Percentiles rank a stretch among this genome's conserved stretches.
These are phyloP conservation scores for Coemansia sp. DNA, from an alignment of 192 early-diverging fungal species.

Conservation along the genomic window DNA sequence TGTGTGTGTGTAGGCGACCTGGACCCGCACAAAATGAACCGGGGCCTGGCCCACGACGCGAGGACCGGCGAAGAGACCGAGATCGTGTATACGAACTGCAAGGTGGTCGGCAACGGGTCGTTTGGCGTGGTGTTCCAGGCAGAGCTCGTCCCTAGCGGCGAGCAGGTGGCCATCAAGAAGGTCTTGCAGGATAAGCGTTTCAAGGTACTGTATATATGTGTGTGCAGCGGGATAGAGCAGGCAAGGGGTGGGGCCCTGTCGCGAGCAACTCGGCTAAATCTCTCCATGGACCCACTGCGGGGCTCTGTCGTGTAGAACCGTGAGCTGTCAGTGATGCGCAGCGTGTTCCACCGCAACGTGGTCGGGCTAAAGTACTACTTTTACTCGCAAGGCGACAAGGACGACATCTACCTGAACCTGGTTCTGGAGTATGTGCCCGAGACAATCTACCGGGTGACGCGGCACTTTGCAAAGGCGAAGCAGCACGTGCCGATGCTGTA, in stretches of 20 bases:
- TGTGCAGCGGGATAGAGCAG: no score
- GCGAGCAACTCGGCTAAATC: no score
- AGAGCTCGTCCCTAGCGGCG: constrained; percentile 68
- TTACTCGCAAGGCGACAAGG: constrained; percentile 88
- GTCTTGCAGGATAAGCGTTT: constrained; percentile 97
- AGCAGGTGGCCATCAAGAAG: constrained; percentile 95
- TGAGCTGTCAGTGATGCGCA: constrained; percentile 67
- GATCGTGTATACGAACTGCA: constrained; percentile 85
- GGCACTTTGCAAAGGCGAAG: constrained; percentile 85
- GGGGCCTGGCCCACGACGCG: constrained; percentile 81
- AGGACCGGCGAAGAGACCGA: constrained; percentile 78
- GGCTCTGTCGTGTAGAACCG: constrained; percentile 26
- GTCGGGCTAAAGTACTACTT: constrained; percentile 87
- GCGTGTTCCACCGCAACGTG: constrained; percentile 90
- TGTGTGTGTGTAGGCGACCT: constrained; percentile 28
- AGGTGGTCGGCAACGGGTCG: constrained; percentile 94
- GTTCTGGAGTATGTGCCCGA: constrained; percentile 95
- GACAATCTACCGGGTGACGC: constrained; percentile 89
- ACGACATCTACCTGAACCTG: constrained; percentile 94
- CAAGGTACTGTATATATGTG: constrained; percentile 58
- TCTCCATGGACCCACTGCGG: no score
- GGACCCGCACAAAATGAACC: constrained; percentile 64
- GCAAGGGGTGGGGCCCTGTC: no score
- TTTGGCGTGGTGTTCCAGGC: constrained; percentile 99
- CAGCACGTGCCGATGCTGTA: constrained; percentile 91